Evolutionary conservation across 257 asterid genomes (phyloP).

Genomic region (Solanum pinnatisectum): DNA sequence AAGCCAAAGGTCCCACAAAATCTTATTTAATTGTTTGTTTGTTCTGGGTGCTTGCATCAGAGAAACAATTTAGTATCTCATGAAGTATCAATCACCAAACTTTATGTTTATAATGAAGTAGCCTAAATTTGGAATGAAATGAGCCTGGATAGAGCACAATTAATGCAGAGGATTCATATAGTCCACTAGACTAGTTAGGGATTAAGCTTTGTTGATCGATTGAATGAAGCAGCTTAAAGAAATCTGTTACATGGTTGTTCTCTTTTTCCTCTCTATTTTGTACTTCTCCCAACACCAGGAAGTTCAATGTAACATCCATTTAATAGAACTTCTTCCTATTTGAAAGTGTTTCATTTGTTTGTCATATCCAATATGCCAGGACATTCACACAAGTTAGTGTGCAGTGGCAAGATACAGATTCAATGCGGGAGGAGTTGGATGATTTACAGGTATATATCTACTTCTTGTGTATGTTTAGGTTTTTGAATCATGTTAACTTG

Average conservation of each 20-base stretch:
- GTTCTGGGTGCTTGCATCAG: not conserved
- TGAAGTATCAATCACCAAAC: not conserved
- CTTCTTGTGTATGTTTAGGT: not conserved
- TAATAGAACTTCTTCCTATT: not conserved
- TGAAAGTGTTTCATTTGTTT: not conserved
- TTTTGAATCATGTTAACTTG: constrained; percentile 1
- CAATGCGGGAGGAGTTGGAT: constrained; percentile 98
- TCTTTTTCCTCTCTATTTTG: not conserved
- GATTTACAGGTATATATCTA: constrained; percentile 69
- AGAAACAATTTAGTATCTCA: not conserved
- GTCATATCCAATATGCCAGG: constrained; percentile 36
- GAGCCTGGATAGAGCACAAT: not conserved
- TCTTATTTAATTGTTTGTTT: not conserved
- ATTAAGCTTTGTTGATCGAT: not conserved
- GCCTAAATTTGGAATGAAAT: not conserved
- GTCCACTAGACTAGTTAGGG: not conserved
- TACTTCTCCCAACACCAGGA: not conserved
- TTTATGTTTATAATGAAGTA: not conserved
- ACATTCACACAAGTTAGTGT: constrained; percentile 98
- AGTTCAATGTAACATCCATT: not conserved
- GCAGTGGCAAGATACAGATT: constrained; percentile 99
- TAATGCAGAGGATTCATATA: not conserved
- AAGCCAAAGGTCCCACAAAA: not conserved
- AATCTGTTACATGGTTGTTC: not conserved
- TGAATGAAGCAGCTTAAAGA: not conserved